phyloP scores from a whole-genome alignment of 768 basidiomycete genomes.

The Termitomyces sp. region DNA sequence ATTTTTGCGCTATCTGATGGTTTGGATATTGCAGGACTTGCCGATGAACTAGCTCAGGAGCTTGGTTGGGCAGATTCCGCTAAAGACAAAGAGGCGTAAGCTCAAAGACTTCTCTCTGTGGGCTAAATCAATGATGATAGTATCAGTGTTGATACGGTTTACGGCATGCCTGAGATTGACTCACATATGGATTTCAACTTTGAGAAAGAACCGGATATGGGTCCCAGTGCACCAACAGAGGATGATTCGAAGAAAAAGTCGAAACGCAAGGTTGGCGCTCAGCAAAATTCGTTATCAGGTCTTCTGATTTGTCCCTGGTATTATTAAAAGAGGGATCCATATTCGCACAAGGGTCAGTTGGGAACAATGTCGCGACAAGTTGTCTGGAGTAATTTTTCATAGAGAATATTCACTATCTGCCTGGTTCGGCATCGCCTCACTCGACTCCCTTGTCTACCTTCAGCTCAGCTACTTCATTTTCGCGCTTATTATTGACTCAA shows the following conservation, averaged over 20 bases:
- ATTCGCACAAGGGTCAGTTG: neutral
- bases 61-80: conserved; percentile 58
- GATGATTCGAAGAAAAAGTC: neutral
- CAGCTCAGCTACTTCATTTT: conserved; percentile 34
- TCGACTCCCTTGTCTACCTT: conserved; percentile 7
- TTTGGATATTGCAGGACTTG: conserved; percentile 53
- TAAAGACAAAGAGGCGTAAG: conserved; percentile 19
- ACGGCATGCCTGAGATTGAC: neutral
- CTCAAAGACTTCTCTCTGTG: neutral
- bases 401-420: neutral
- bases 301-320: neutral
- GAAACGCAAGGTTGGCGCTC: conserved; percentile 2
- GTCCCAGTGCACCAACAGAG: neutral
- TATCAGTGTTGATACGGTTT: neutral
- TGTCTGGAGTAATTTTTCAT: neutral
- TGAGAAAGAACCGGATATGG: conserved; percentile 8
- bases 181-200: conserved; percentile 24
- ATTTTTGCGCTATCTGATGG: conserved; percentile 48
- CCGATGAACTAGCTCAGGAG: conserved; percentile 71
- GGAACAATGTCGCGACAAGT: neutral
- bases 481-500: conserved; percentile 35
- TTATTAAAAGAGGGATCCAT: neutral
- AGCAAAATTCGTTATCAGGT: too few species aligned
- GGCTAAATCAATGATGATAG: neutral
- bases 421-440: neutral